Conservation (phyloP, 257 asterid species). For the Buddleja alternifolia region DNA sequence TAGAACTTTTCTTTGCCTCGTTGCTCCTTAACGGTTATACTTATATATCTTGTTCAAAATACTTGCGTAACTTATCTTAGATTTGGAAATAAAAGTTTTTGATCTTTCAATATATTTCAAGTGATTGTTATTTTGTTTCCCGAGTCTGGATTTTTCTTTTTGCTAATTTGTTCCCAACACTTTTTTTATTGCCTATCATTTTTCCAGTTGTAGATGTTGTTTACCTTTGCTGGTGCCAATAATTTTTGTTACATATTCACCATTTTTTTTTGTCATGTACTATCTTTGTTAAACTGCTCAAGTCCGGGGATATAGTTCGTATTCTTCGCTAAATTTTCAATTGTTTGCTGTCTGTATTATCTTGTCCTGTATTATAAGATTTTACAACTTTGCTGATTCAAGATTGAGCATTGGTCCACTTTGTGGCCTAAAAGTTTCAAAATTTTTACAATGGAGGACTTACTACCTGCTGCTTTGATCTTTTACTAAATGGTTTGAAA, state of each 20-base stretch:
- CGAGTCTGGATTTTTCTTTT: not conserved
- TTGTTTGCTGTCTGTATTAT: not conserved
- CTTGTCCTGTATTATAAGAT: conserved; percentile 13
- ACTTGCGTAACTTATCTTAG: not conserved
- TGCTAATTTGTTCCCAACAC: not conserved
- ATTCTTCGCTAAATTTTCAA: conserved; percentile 1
- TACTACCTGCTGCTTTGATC: conserved; percentile 24
- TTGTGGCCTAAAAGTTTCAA: conserved; percentile 15
- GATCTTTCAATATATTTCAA: conserved; percentile 2
- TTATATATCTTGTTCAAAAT: not conserved
- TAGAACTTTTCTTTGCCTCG: not conserved
- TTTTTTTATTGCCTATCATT: not conserved
- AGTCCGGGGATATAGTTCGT: conserved; percentile 8
- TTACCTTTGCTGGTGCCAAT: conserved; percentile 22
- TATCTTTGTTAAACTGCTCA: conserved; percentile 18
- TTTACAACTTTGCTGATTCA: conserved; percentile 15
- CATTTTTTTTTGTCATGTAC: too few species aligned
- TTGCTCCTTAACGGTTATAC: not conserved
- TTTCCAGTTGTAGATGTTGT: not conserved
- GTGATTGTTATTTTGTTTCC: not conserved
- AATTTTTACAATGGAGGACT: not conserved
- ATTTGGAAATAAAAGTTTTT: not conserved
- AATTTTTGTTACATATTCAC: conserved; percentile 1
- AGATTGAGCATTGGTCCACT: conserved; percentile 14
- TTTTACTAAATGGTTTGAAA: conserved; percentile 25